phyloP scores from a whole-genome alignment of 202 grass and related monocot genomes.

The Tripidium arundinaceum region DNA sequence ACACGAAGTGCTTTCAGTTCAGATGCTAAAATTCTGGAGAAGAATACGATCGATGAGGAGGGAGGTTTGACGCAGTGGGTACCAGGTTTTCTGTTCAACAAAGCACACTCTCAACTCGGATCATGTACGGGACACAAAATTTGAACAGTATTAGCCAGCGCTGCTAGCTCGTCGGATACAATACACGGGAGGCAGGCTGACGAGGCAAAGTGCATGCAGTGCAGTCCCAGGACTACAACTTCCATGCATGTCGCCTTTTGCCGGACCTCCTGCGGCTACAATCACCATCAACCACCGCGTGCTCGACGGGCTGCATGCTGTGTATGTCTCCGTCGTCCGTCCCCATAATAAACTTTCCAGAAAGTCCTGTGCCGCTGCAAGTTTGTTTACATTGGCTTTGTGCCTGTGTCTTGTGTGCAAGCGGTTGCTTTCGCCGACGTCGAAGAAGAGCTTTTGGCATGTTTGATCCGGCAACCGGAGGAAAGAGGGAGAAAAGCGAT shows the following conservation, averaged over 20 bases:
- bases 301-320: not conserved
- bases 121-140: no score
- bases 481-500: not conserved
- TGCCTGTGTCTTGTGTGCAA: no score
- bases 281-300: constrained; percentile 15
- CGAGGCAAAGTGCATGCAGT: not conserved
- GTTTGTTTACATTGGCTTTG: not conserved
- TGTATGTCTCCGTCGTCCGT: not conserved
- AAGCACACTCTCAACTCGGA: not conserved
- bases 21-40: not conserved
- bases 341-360: not conserved
- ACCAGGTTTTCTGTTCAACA: not conserved
- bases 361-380: not conserved
- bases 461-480: not conserved
- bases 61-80: not conserved
- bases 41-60: no score
- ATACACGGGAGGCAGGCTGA: not conserved
- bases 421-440: constrained; percentile 4
- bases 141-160: no score
- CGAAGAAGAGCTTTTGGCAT: constrained; percentile 11
- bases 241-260: not conserved
- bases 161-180: not conserved
- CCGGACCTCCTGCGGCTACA: not conserved
- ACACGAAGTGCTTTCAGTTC: not conserved
- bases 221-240: not conserved